A percentile compares a stretch with the other conserved stretches of the same genome.
Conservation (phyloP, 176 grass and related monocot genomes). For the Oryza nivara region DNA sequence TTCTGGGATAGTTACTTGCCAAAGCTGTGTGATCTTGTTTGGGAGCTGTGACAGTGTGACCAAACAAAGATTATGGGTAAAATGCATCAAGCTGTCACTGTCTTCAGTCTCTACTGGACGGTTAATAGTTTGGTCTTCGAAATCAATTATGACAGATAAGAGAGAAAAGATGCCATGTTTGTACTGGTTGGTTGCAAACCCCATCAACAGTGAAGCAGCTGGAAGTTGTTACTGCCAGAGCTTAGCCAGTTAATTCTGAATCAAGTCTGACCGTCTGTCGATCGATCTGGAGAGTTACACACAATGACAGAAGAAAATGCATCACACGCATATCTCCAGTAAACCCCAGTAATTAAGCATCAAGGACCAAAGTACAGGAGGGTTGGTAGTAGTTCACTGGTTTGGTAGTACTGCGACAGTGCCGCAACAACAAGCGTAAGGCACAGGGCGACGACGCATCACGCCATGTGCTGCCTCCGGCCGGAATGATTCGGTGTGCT, state of each 20-base stretch:
- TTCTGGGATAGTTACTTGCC: not conserved
- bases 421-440: not conserved
- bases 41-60: not conserved
- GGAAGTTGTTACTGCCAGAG: not conserved
- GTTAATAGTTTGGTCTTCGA: not conserved
- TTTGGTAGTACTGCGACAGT: not conserved
- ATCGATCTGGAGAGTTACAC: not conserved
- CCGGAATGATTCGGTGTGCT: slow-evolving; percentile 43
- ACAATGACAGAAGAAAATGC: not conserved
- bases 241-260: not conserved
- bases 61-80: not conserved
- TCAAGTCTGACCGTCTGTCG: not conserved
- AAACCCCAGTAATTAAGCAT: not conserved
- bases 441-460: not conserved
- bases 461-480: slow-evolving; percentile 28
- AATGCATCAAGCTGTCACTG: not conserved
- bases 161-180: not conserved
- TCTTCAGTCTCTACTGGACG: not conserved
- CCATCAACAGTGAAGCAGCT: not conserved
- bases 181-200: not conserved
- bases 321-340: not conserved
- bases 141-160: not conserved
- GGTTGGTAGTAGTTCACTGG: not conserved
- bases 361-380: slow-evolving; percentile 17
- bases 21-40: not conserved